phyloP scores from a whole-genome alignment of 129 eudicot genomes.

The Saussurea involucrata region DNA sequence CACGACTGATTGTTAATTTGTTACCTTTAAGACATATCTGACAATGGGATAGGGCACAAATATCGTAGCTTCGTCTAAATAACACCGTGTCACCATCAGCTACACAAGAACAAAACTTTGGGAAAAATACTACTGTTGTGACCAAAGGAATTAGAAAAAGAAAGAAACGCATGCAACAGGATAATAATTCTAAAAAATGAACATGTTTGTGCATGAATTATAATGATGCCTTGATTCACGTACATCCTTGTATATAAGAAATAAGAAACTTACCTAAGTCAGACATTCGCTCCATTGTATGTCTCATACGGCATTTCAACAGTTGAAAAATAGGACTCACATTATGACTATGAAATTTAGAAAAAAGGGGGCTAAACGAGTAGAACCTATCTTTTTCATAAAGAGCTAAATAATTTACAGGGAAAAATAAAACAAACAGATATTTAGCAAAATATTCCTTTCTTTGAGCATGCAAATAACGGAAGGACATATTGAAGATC shows the following conservation, averaged over 20 bases:
- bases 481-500: background rate
- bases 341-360: too few relatives aligned
- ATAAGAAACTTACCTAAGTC: constrained; percentile 65
- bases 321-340: constrained; percentile 32
- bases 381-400: too few relatives aligned
- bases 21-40: constrained; percentile 94
- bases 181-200: too few relatives aligned
- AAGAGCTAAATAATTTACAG: too few relatives aligned
- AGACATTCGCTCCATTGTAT: constrained; percentile 87
- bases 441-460: background rate
- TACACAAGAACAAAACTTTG: background rate
- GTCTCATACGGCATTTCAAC: constrained; percentile 99
- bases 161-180: background rate
- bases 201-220: too few relatives aligned
- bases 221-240: background rate
- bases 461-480: background rate
- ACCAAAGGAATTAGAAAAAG: background rate
- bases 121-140: background rate
- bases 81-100: background rate
- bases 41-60: constrained; percentile 12
- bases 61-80: background rate
- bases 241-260: background rate
- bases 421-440: too few relatives aligned
- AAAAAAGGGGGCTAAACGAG: too few relatives aligned
- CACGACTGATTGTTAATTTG: constrained; percentile 85